These are phyloP conservation scores for Dispira simplex DNA, from an alignment of 192 early-diverging fungal species.

Conservation along the genomic window DNA sequence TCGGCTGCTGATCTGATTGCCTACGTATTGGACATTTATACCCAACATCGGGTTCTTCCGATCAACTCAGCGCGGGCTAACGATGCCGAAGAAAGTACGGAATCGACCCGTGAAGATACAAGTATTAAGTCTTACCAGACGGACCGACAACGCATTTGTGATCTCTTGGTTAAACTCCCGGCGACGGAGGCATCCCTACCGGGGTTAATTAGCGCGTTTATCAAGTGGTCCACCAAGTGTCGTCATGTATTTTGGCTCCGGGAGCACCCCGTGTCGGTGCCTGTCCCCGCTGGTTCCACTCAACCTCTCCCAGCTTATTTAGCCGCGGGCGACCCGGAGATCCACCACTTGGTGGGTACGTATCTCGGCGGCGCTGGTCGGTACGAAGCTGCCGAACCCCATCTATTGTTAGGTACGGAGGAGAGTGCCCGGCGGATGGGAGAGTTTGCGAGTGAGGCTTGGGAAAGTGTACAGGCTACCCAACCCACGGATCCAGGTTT, in stretches of 20 bases:
- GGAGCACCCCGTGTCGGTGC: neutral
- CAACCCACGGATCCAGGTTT: neutral
- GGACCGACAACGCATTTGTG: neutral
- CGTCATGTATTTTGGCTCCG: neutral
- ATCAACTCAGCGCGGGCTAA: neutral
- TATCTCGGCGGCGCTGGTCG: neutral
- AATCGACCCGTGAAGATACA: neutral
- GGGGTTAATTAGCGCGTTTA: neutral
- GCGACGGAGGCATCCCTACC: neutral
- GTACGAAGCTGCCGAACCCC: neutral
- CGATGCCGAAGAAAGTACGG: neutral
- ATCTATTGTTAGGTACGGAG: neutral
- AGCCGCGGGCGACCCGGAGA: neutral
- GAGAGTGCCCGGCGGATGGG: conserved; percentile 4
- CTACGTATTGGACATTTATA: conserved; percentile 6
- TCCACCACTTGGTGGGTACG: conserved; percentile 6
- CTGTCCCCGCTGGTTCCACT: neutral
- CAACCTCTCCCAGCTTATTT: neutral
- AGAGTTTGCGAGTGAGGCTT: neutral
- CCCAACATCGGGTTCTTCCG: neutral
- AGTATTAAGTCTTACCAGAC: neutral
- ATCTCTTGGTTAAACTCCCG: neutral
- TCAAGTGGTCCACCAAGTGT: neutral
- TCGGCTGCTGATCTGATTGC: conserved; percentile 1
- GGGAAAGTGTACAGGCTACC: neutral